Conservation (phyloP, 208 protist species). For the Leishmania gerbilli region DNA sequence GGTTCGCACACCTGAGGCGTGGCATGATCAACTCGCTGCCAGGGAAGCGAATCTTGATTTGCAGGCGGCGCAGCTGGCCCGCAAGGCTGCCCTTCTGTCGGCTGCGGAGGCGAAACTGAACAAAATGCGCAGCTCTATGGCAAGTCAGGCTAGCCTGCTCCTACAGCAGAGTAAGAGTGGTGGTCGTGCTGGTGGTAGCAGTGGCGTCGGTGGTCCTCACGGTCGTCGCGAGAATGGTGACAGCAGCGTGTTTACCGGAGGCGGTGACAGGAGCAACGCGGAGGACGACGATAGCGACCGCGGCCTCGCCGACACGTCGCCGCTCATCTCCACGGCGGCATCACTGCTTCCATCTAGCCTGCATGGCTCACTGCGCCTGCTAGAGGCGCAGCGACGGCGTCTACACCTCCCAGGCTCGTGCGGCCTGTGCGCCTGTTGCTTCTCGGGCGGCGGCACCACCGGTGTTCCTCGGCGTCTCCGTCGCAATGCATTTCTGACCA, state of each 20-base stretch:
- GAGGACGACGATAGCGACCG: constrained; percentile 6
- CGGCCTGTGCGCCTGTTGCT: constrained; percentile 19
- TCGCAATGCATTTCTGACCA: constrained; percentile 7
- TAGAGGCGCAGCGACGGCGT: constrained; percentile 19
- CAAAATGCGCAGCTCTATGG: constrained; percentile 63
- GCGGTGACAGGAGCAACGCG: not conserved
- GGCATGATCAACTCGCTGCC: constrained; percentile 23
- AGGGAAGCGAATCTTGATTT: constrained; percentile 17
- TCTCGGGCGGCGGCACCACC: constrained; percentile 14
- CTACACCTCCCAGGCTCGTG: constrained; percentile 25
- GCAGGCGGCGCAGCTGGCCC: constrained; percentile 34
- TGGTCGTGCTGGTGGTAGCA: not conserved
- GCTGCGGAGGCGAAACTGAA: constrained; percentile 56
- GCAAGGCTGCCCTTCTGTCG: constrained; percentile 41
- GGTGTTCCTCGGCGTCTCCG: constrained; percentile 18
- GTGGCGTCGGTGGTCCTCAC: constrained; percentile 3
- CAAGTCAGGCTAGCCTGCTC: constrained; percentile 58
- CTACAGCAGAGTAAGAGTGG: constrained; percentile 27
- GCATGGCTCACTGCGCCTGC: constrained; percentile 24
- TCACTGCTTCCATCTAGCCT: constrained; percentile 22
- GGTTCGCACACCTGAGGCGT: constrained; percentile 11
- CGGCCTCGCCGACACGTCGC: constrained; percentile 19
- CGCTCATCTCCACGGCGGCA: constrained; percentile 22
- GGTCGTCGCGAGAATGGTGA: not conserved
- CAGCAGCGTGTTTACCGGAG: constrained; percentile 2